Percentiles rank a stretch among this genome's conserved stretches.
These are phyloP conservation scores for Acacia concinna DNA, from an alignment of 331 rosid genomes.

Conservation along the genomic window DNA sequence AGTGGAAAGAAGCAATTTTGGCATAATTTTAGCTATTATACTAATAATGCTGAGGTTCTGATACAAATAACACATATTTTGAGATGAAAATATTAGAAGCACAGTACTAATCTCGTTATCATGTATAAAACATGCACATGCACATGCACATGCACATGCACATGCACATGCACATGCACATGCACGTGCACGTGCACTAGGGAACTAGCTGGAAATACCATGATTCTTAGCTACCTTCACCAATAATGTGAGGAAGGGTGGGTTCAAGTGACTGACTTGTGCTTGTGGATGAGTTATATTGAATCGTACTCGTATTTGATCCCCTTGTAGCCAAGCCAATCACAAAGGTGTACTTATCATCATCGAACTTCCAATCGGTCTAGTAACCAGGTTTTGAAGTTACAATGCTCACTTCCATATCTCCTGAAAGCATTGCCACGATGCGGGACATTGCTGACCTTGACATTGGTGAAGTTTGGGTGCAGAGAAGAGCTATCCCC, in stretches of 20 bases:
- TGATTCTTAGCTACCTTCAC: slow-evolving; percentile 41
- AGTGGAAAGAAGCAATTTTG: too few relatives aligned
- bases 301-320: slow-evolving; percentile 32
- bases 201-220: background rate
- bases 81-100: too few relatives aligned
- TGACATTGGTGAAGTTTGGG: slow-evolving; percentile 64
- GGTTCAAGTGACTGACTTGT: slow-evolving; percentile 34
- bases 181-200: too few relatives aligned
- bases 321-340: slow-evolving; percentile 26
- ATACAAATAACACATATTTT: too few relatives aligned
- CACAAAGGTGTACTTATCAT: slow-evolving; percentile 30
- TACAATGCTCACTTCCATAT: slow-evolving; percentile 52
- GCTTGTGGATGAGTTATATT: slow-evolving; percentile 33
- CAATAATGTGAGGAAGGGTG: slow-evolving; percentile 28
- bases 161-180: too few relatives aligned
- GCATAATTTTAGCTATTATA: too few relatives aligned
- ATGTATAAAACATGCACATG: background rate
- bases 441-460: slow-evolving; percentile 81
- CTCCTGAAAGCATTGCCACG: slow-evolving; percentile 81
- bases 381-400: slow-evolving; percentile 70
- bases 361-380: slow-evolving; percentile 63
- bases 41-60: background rate
- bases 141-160: too few relatives aligned
- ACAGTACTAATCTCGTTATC: too few relatives aligned
- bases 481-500: slow-evolving; percentile 67